phyloP scores from a whole-genome alignment of 2,329 filamentous ascomycete genomes.

The Aspergillus japonicus region DNA sequence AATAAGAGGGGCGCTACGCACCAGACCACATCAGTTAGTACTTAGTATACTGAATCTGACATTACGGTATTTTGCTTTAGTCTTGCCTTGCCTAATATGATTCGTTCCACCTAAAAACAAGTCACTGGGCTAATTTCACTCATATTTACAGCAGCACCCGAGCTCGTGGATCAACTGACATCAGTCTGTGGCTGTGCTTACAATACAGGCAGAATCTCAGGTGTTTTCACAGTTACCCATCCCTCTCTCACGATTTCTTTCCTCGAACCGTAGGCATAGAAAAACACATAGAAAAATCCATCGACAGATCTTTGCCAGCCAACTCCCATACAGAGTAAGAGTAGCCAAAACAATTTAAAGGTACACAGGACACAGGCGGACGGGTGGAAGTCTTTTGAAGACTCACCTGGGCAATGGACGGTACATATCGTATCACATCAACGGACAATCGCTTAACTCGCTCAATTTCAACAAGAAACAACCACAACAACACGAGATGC shows the following conservation, averaged over 20 bases:
- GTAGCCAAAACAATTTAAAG: background rate
- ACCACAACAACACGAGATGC: background rate
- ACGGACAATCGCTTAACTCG: background rate
- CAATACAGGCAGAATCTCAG: background rate
- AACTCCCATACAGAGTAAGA: background rate
- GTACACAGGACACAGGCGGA: background rate
- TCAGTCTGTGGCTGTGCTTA: slow-evolving; percentile 5
- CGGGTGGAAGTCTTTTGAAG: background rate
- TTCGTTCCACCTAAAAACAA: background rate
- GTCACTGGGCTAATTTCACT: background rate
- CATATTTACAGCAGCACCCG: background rate
- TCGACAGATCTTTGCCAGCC: background rate
- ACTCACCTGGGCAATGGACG: background rate
- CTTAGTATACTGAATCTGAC: too few species aligned
- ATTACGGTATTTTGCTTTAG: too few species aligned
- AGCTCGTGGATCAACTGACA: background rate
- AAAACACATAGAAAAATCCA: background rate
- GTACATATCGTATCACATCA: background rate
- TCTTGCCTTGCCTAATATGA: background rate
- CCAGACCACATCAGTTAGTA: background rate
- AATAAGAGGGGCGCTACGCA: background rate
- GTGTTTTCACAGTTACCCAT: too few species aligned
- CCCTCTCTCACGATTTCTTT: background rate
- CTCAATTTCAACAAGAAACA: background rate
- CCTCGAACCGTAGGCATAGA: background rate